Evolutionary conservation across 2,329 filamentous ascomycete species (phyloP).

Genomic region (Scedosporium aurantiacum): DNA sequence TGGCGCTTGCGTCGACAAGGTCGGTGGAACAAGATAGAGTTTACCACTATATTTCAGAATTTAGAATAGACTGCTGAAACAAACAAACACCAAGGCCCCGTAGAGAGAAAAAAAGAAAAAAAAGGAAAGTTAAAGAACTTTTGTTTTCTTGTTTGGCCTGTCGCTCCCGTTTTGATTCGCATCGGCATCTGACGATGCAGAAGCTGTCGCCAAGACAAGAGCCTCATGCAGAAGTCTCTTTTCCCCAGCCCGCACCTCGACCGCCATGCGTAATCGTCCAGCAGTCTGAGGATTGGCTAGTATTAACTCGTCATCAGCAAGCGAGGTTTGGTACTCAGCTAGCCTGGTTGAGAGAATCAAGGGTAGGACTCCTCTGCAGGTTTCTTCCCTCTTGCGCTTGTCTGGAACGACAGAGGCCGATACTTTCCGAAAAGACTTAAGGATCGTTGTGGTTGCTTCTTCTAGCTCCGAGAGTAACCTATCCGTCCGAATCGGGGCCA

Average conservation of each 20-base stretch:
- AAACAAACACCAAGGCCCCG: background rate
- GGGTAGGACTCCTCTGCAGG: constrained; percentile 29
- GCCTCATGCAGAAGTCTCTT: constrained; percentile 54
- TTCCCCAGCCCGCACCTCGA: constrained; percentile 59
- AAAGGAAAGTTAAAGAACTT: constrained; percentile 3
- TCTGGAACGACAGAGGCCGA: constrained; percentile 31
- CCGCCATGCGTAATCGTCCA: constrained; percentile 44
- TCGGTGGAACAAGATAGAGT: too few relatives aligned
- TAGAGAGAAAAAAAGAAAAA: background rate
- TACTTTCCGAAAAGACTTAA: constrained; percentile 37
- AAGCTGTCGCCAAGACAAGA: constrained; percentile 22
- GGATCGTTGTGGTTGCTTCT: constrained; percentile 37
- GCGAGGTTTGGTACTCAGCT: constrained; percentile 30
- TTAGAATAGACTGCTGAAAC: background rate
- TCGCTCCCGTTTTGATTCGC: constrained; percentile 16
- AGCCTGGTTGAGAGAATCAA: constrained; percentile 26
- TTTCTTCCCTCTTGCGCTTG: constrained; percentile 37
- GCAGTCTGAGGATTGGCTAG: constrained; percentile 21
- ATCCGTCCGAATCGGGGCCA: constrained; percentile 24
- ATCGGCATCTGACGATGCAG: constrained; percentile 11
- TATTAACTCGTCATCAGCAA: constrained; percentile 25
- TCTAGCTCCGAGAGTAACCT: constrained; percentile 39
- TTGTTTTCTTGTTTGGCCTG: constrained; percentile 20
- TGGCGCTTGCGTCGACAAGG: too few relatives aligned
- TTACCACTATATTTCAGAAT: too few relatives aligned